These are phyloP conservation scores for Davidsoniella eucalypti DNA, from an alignment of 2,329 filamentous ascomycete genomes.

Conservation along the genomic window DNA sequence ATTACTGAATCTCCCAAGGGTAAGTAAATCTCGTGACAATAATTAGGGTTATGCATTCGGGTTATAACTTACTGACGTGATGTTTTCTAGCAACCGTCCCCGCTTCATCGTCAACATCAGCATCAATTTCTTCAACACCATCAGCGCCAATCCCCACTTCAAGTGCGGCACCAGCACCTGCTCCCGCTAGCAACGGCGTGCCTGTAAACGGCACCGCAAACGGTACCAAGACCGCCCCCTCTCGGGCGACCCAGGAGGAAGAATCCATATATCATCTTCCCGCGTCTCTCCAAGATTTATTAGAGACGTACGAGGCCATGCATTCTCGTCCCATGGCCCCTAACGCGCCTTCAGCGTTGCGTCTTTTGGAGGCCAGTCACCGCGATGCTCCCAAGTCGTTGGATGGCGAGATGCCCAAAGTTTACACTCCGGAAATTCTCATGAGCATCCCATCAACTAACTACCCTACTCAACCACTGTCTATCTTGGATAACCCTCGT, in stretches of 20 bases:
- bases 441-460: slow-evolving; percentile 60
- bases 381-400: slow-evolving; percentile 54
- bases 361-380: slow-evolving; percentile 62
- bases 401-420: slow-evolving; percentile 68
- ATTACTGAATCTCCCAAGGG: slow-evolving; percentile 28
- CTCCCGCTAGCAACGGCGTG: slow-evolving; percentile 16
- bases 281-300: slow-evolving; percentile 70
- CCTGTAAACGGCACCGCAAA: slow-evolving; percentile 37
- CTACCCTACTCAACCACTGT: slow-evolving; percentile 82
- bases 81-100: not conserved
- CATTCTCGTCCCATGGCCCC: slow-evolving; percentile 50
- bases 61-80: slow-evolving; percentile 13
- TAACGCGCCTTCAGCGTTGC: slow-evolving; percentile 49
- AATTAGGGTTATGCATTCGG: slow-evolving; percentile 7
- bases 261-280: slow-evolving; percentile 91
- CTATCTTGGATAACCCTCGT: slow-evolving; percentile 79
- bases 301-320: slow-evolving; percentile 77
- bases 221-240: slow-evolving; percentile 22
- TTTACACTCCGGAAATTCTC: slow-evolving; percentile 69
- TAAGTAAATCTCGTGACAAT: slow-evolving; percentile 17
- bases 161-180: not conserved
- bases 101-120: slow-evolving; percentile 5
- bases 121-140: not conserved
- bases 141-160: not conserved
- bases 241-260: slow-evolving; percentile 27